Evolutionary conservation across 306 rosid species (phyloP), one percentile per base, ranked within the genome.

Genomic region (Ziziphus jujuba): DNA sequence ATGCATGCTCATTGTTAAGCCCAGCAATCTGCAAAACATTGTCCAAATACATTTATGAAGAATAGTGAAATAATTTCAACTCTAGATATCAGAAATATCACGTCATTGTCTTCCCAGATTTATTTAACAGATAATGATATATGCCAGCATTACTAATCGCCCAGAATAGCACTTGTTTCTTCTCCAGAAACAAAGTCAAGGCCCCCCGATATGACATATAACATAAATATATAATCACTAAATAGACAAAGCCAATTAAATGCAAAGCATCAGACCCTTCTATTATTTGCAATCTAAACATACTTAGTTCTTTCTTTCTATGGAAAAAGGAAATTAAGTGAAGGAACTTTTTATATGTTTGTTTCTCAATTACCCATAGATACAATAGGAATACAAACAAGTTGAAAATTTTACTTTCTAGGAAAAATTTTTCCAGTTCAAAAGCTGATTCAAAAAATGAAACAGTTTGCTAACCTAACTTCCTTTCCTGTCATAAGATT

Each of bases 21-120:
- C 90, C 76, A 17, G 88, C 78, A 45, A 77, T 72, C 99, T 90
- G 95, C 84, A 87, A 65, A 31, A 69, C 75, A 44, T 73, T 50
- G 59, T 63, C 63, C 35, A n/a, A 21, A 65, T 56, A 20, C 21
- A 64, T 52, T 65, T 55, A 59, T 49, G 59, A 63, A 5, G 48
- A 54, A 7, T 52, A 72, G 56, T 36, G 11, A 22, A 8, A 64
- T 50, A 50, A 16, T n/a, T 50, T 50, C 13, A 45, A 67, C 10
- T 35, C 45, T 9, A 6, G 14, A 63, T 9, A 56, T 33, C 53
- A 28, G 38, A 9, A n/a, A 25, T 3, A 63, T 25, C 45, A 22
- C 25, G 17, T 15, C 51, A 11, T 47, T 47, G 51, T 17, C 51
- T 47, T 11, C 13, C 17, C 13, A 47, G 12, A 47, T 47, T 47